A percentile compares a stretch with the other conserved stretches of the same genome.
Evolutionary conservation across 768 basidiomycete genomes (phyloP).

Genomic region (Calvatia gigantea): DNA sequence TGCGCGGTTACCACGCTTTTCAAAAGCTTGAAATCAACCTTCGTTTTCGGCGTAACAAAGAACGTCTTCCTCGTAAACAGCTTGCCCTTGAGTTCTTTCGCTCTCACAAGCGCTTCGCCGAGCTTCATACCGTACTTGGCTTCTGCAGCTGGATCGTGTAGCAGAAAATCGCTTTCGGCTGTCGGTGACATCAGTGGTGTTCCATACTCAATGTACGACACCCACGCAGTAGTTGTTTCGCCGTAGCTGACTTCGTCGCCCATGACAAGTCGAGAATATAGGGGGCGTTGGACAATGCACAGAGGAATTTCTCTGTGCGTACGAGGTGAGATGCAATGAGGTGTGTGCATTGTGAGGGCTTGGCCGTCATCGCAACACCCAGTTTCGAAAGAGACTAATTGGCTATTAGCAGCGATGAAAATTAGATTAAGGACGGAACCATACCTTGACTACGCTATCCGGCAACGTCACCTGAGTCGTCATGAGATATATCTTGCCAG

Average conservation of each 20-base stretch:
- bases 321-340: constrained; percentile 65
- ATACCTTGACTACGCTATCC: constrained; percentile 60
- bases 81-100: constrained; percentile 47
- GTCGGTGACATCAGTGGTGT: constrained; percentile 6
- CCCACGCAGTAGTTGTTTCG: constrained; percentile 62
- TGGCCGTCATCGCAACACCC: too few species aligned
- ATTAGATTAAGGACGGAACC: constrained; percentile 19
- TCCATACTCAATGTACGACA: constrained; percentile 13
- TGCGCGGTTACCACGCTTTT: constrained; percentile 66
- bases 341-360: constrained; percentile 75
- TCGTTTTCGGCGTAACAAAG: constrained; percentile 69
- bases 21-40: constrained; percentile 55
- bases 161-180: constrained; percentile 63
- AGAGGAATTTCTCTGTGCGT: constrained; percentile 86
- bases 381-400: too few species aligned
- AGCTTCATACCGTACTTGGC: constrained; percentile 65
- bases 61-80: constrained; percentile 66
- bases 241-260: constrained; percentile 57
- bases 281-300: constrained; percentile 49
- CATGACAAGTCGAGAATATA: constrained; percentile 60
- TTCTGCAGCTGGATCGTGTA: constrained; percentile 64
- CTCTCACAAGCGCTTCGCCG: constrained; percentile 52
- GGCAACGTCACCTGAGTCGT: constrained; percentile 62
- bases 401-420: too few species aligned
- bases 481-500: constrained; percentile 47